phyloP scores from a whole-genome alignment of 371 early-diverging fungal genomes.

The Nosema muscidifuracis region DNA sequence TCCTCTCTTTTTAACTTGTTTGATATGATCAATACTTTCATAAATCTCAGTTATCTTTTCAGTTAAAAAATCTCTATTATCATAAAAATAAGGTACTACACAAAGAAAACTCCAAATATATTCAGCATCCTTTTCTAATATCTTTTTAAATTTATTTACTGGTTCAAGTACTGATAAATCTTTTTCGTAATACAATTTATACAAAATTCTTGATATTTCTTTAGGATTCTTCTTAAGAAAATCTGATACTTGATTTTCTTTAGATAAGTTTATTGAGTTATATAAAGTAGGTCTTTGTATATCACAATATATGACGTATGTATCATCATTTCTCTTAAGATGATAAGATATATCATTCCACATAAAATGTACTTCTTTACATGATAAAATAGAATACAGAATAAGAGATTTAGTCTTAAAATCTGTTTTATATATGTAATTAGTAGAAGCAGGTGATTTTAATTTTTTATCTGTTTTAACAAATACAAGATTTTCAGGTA shows the following conservation, averaged over 20 bases:
- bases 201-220: neutral
- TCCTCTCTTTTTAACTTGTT: neutral
- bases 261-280: neutral
- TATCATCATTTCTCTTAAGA: neutral
- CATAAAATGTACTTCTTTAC: constrained; percentile 1
- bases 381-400: neutral
- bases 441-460: neutral
- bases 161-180: neutral
- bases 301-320: neutral
- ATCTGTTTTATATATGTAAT: neutral
- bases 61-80: neutral
- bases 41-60: neutral
- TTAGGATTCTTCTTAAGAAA: neutral
- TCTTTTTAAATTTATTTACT: neutral
- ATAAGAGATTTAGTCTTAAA: neutral
- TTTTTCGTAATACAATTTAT: neutral
- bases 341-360: neutral
- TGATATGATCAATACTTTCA: neutral
- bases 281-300: neutral
- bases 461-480: neutral
- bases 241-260: neutral
- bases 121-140: neutral
- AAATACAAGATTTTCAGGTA: neutral
- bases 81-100: neutral
- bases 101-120: neutral